These are phyloP conservation scores for Xylariaceae sp. DNA, from an alignment of 2,329 filamentous ascomycete genomes.

Conservation along the genomic window DNA sequence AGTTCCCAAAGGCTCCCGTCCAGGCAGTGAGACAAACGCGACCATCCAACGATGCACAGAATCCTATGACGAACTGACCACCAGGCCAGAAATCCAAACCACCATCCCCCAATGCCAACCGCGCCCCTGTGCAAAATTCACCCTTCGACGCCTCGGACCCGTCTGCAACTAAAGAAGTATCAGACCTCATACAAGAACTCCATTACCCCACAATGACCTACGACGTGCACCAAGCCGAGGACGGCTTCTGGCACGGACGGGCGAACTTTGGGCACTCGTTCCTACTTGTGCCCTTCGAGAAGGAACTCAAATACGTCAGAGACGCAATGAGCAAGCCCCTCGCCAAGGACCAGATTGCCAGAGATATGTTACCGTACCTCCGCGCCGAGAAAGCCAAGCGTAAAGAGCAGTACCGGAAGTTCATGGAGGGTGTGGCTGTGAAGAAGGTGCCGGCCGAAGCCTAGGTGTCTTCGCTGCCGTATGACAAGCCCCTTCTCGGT, in stretches of 20 bases:
- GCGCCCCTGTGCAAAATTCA: neutral
- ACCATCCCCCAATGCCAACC: neutral
- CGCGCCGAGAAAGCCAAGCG: slow-evolving; percentile 18
- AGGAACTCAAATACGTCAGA: slow-evolving; percentile 11
- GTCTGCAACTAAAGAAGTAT: neutral
- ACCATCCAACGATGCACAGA: neutral
- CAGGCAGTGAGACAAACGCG: neutral
- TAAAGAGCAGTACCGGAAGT: neutral
- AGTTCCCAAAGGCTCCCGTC: slow-evolving; percentile 4
- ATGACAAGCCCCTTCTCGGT: no score
- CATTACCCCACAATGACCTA: slow-evolving; percentile 34
- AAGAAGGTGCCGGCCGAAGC: neutral
- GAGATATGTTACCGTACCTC: slow-evolving; percentile 37
- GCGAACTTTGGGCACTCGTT: slow-evolving; percentile 18
- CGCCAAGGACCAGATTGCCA: slow-evolving; percentile 38
- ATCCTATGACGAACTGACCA: no score
- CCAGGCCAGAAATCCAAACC: no score
- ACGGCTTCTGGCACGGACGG: slow-evolving; percentile 34
- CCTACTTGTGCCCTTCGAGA: slow-evolving; percentile 10
- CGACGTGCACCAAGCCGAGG: slow-evolving; percentile 19
- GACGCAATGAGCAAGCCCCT: slow-evolving; percentile 32
- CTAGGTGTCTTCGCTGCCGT: neutral
- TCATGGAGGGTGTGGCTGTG: neutral
- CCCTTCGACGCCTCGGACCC: neutral
- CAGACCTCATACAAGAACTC: slow-evolving; percentile 31